Base-by-base conservation (phyloP, 2,329 filamentous ascomycete genomes). In the Huntiella decipiens region DNA sequence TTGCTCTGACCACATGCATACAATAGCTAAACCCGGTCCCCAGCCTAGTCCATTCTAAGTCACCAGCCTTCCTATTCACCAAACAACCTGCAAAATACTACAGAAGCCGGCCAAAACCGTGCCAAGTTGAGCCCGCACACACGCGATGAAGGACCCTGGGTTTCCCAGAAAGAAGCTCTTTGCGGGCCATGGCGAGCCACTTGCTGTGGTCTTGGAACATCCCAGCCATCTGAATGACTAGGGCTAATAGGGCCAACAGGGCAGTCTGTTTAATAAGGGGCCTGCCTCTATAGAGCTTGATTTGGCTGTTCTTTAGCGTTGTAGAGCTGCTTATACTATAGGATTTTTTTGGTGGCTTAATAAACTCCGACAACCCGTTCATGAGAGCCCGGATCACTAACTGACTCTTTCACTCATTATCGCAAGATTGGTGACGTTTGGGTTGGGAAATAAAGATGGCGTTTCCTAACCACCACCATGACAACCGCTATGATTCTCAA, bases 1-100 rank as follows among this genome's bases (percentile, higher is more conserved):
- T 28, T 7, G 22, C 22, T 28, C 22, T 28, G 22, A 28, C 22
- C 22, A 43, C 31, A 43, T n/a, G 22, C 38, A 16, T 17, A 40
- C 38, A 22, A 28, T 15, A 41, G 28, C 22, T 32, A 43, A 15
- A 16, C 40, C 19, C 40, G 40, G 40, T 15, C 40, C 38, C 40
- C 40, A 43, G 40, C 40, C 40, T 43, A 43, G 33, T 43, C 40
- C 12, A 43, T 43, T 32, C 34, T 12, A 31, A 19, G 15, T 41
- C 22, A 43, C 40, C 40, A 43, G 40, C 40, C 40, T 43, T 42
- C 34, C 40, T 34, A 34, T 43, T 43, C 13, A 34, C 11, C 12
- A 39, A 39, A 39, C 16, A 39, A 19, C 31, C 33, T 15, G 13
- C 13, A 34, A 33, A 43, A 33, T 34, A 19, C 39, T 28, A 34